Base-by-base conservation (phyloP, 345 rosid genomes). In the Boechera stricta region DNA sequence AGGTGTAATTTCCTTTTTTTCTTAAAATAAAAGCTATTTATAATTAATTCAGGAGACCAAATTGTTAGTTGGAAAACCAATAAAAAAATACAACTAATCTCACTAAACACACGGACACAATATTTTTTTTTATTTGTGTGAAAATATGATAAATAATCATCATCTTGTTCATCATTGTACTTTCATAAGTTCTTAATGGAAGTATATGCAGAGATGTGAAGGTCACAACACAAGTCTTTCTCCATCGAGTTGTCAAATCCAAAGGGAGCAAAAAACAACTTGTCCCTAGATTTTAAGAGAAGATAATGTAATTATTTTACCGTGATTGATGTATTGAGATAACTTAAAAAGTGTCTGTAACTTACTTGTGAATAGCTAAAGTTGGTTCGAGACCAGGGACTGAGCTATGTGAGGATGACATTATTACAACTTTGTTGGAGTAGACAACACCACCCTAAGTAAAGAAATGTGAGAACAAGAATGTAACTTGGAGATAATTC, bases 361-460 rank as follows among this genome's bases (percentile, higher is more conserved):
- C 89, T 84, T 80, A 85, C 97, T 80, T 83, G 85, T 92, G 92
- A 66, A 65, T 70, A 26, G 82, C 70, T 77, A 92, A 73, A 42
- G 92, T 86, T 69, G 84, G 74, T 79, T 88, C 91, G 51, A 92
- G 62, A 35, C 92, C 92, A 75, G 84, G 84, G 76, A 83, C 67
- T 49, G 84, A 77, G 77, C 76, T 73, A 57, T 47, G 72, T 54
- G 83, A 61, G 12, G 91, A 79, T 42, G 91, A 73, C 82, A 92
- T 63, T 29, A 86, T 74, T 48, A 86, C 67, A 73, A 90, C 93
- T 82, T 86, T 88, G 81, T 92, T 92, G 0, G 97, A 88, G 86
- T 88, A 90, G 72, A 92, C 88, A 55, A 92, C 31, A 60, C 93
- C 95, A 71, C 97, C 97, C 97, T 92, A 56, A 72, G 62, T 31